A percentile compares a stretch with the other conserved stretches of the same genome.
Conservation (phyloP, 2,329 filamentous ascomycete genomes). For the Cladobotryum protrusum region DNA sequence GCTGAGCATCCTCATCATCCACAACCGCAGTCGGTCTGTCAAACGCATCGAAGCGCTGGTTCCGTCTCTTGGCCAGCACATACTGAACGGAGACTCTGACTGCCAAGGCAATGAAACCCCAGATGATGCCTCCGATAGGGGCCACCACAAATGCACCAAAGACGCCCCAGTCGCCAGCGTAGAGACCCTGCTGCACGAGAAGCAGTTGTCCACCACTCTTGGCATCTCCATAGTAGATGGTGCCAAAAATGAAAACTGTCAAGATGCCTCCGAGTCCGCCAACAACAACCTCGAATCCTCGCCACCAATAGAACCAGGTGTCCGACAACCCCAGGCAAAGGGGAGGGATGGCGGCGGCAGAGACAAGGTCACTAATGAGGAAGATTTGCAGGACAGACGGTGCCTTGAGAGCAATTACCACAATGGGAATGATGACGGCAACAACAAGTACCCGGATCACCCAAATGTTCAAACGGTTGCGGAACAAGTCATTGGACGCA, state of each 20-base stretch:
- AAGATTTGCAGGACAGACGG: slow-evolving; percentile 76
- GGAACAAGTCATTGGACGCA: slow-evolving; percentile 77
- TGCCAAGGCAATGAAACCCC: slow-evolving; percentile 57
- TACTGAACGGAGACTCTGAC: slow-evolving; percentile 56
- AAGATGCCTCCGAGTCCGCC: slow-evolving; percentile 73
- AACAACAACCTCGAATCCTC: slow-evolving; percentile 72
- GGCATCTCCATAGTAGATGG: slow-evolving; percentile 68
- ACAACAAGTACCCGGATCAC: slow-evolving; percentile 64
- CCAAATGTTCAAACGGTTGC: slow-evolving; percentile 73
- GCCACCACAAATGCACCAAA: slow-evolving; percentile 81
- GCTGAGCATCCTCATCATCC: slow-evolving; percentile 24
- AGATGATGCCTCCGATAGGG: slow-evolving; percentile 67
- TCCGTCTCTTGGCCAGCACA: slow-evolving; percentile 48
- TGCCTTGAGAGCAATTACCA: slow-evolving; percentile 67
- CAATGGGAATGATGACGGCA: slow-evolving; percentile 64
- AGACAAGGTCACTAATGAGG: slow-evolving; percentile 74
- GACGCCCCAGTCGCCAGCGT: slow-evolving; percentile 70
- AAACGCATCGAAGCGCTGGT: slow-evolving; percentile 59
- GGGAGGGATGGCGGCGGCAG: slow-evolving; percentile 68
- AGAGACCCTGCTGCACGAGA: slow-evolving; percentile 66
- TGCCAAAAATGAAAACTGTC: slow-evolving; percentile 74
- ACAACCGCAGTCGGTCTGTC: slow-evolving; percentile 43
- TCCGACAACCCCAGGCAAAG: slow-evolving; percentile 66
- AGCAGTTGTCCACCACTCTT: slow-evolving; percentile 59
- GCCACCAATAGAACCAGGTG: slow-evolving; percentile 65